Conservation (phyloP, 2,329 filamentous ascomycete species). For the Clarireedia monteithiana region DNA sequence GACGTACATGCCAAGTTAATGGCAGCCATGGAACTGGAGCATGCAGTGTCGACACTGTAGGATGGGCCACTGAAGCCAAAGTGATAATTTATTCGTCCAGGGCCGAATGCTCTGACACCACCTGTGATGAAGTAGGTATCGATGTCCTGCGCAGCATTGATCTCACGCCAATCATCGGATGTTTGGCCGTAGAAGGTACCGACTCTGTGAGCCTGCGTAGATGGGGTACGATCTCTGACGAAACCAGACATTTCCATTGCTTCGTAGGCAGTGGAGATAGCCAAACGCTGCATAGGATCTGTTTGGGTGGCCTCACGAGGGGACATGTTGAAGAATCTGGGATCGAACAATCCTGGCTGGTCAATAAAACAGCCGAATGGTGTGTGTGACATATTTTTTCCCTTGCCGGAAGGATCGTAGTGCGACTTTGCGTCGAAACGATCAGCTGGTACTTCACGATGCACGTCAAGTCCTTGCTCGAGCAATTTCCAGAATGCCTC, state of each 20-base stretch:
- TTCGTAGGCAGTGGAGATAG: conserved; percentile 69
- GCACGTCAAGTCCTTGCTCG: conserved; percentile 66
- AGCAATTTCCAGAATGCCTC: conserved; percentile 70
- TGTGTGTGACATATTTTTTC: conserved; percentile 67
- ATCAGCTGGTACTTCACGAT: conserved; percentile 46
- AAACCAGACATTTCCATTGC: conserved; percentile 33
- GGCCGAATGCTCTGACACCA: conserved; percentile 22
- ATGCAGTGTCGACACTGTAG: conserved; percentile 51
- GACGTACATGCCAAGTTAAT: conserved; percentile 46
- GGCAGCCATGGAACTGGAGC: conserved; percentile 46
- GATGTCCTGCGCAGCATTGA: conserved; percentile 18
- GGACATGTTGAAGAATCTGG: conserved; percentile 78
- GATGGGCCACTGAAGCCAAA: conserved; percentile 40
- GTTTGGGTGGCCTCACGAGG: conserved; percentile 71
- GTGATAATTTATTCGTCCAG: conserved; percentile 31
- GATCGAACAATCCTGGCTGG: conserved; percentile 67
- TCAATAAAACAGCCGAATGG: conserved; percentile 64
- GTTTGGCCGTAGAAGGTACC: conserved; percentile 17
- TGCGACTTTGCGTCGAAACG: conserved; percentile 67
- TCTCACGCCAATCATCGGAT: conserved; percentile 16
- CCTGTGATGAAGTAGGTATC: conserved; percentile 24
- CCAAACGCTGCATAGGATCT: conserved; percentile 71
- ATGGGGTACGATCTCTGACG: conserved; percentile 15
- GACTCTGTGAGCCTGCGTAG: conserved; percentile 34
- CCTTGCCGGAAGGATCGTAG: conserved; percentile 61